Evolutionary conservation across 306 rosid species (phyloP).

Genomic region (Biancaea sappan): DNA sequence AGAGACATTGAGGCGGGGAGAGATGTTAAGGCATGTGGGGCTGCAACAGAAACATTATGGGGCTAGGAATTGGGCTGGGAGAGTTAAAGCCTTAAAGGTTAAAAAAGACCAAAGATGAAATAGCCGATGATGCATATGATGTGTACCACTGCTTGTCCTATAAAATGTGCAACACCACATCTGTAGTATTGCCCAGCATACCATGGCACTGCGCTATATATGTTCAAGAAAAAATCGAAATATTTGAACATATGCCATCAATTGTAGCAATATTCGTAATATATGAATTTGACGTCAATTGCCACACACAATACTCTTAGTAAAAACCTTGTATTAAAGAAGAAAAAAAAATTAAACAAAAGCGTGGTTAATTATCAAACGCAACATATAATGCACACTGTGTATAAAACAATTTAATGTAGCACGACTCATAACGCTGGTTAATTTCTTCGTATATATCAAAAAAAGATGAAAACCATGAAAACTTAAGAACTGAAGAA

Average conservation of each 20-base stretch:
- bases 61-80: too few species aligned
- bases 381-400: background rate
- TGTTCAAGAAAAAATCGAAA: background rate
- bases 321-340: background rate
- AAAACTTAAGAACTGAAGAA: background rate
- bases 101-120: too few species aligned
- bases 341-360: background rate
- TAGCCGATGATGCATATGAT: too few species aligned
- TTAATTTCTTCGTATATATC: background rate
- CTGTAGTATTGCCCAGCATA: too few species aligned
- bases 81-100: too few species aligned
- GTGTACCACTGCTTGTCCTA: too few species aligned
- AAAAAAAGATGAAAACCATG: background rate
- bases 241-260: background rate
- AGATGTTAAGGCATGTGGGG: too few species aligned
- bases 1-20: too few species aligned
- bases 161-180: too few species aligned
- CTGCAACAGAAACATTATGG: too few species aligned
- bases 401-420: background rate
- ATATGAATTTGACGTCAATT: too few species aligned
- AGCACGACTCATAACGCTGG: background rate
- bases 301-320: background rate
- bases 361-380: background rate
- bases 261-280: background rate
- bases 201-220: too few species aligned